Percentiles rank a stretch among this genome's conserved stretches.
These are phyloP conservation scores for Geranium rotundifolium DNA, from an alignment of 345 rosid genomes.

Conservation along the genomic window DNA sequence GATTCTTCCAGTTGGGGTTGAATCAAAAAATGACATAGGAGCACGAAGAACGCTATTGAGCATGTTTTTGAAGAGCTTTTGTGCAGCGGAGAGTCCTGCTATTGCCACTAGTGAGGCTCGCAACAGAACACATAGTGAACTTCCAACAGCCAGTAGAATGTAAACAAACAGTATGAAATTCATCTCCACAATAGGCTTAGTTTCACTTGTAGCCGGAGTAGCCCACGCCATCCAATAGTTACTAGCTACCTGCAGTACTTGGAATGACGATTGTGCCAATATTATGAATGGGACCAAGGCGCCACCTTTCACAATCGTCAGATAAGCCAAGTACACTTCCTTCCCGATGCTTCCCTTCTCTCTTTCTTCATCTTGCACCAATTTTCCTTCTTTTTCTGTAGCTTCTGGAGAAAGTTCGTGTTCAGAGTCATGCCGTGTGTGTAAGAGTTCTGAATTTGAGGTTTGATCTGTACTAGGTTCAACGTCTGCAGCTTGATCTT, in stretches of 20 bases:
- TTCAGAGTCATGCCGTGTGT: slow-evolving; percentile 35
- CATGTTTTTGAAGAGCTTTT: slow-evolving; percentile 70
- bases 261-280: slow-evolving; percentile 79
- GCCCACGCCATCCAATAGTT: slow-evolving; percentile 98
- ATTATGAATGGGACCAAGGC: slow-evolving; percentile 60
- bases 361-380: slow-evolving; percentile 86
- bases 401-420: slow-evolving; percentile 47
- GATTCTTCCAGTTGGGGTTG: slow-evolving; percentile 93
- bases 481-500: slow-evolving; percentile 21
- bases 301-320: slow-evolving; percentile 64
- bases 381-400: slow-evolving; percentile 52
- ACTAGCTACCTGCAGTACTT: slow-evolving; percentile 67
- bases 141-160: slow-evolving; percentile 47
- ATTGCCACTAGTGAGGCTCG: slow-evolving; percentile 54
- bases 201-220: slow-evolving; percentile 56
- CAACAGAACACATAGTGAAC: slow-evolving; percentile 61
- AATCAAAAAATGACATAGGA: slow-evolving; percentile 91
- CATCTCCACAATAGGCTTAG: slow-evolving; percentile 42
- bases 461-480: slow-evolving; percentile 27
- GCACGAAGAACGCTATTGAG: slow-evolving; percentile 57
- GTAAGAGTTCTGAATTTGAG: slow-evolving; percentile 24
- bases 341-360: slow-evolving; percentile 85
- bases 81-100: slow-evolving; percentile 68
- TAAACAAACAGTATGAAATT: slow-evolving; percentile 53
- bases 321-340: slow-evolving; percentile 74